These are phyloP conservation scores for Venturia oleaginea DNA, from an alignment of 2,329 filamentous ascomycete genomes.

Conservation along the genomic window DNA sequence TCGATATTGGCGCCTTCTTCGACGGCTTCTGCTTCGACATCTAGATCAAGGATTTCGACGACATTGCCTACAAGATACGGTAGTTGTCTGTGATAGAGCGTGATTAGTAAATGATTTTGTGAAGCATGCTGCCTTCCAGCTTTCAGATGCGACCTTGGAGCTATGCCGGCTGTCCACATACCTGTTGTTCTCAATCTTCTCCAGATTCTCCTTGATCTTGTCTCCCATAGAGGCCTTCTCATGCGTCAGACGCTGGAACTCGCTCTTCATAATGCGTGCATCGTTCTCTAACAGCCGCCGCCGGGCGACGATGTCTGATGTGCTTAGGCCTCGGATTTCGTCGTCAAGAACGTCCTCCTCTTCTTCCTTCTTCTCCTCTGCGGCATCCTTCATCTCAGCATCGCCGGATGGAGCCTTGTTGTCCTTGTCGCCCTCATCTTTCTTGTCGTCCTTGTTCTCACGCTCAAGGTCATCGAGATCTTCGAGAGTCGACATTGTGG, in stretches of 20 bases:
- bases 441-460: conserved; percentile 52
- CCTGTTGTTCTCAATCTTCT: conserved; percentile 99
- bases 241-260: conserved; percentile 85
- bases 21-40: conserved; percentile 88
- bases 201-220: conserved; percentile 98
- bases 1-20: conserved; percentile 99
- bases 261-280: conserved; percentile 96
- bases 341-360: conserved; percentile 82
- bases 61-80: conserved; percentile 98
- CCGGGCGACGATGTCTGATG: conserved; percentile 87
- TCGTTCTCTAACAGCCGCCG: conserved; percentile 93
- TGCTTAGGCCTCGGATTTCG: conserved; percentile 86
- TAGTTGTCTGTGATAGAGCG: conserved; percentile 59
- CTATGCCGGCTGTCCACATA: conserved; percentile 33
- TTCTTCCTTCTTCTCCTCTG: conserved; percentile 51
- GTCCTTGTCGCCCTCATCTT: conserved; percentile 41
- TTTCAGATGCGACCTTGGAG: background rate
- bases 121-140: background rate
- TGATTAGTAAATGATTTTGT: background rate
- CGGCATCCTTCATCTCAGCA: conserved; percentile 82
- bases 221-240: conserved; percentile 95
- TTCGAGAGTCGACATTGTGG: conserved; percentile 76
- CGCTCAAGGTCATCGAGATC: conserved; percentile 84
- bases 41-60: conserved; percentile 91
- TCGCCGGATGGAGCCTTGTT: conserved; percentile 57